Conservation (phyloP, 2,329 filamentous ascomycete species). For the Amauroascus niger region DNA sequence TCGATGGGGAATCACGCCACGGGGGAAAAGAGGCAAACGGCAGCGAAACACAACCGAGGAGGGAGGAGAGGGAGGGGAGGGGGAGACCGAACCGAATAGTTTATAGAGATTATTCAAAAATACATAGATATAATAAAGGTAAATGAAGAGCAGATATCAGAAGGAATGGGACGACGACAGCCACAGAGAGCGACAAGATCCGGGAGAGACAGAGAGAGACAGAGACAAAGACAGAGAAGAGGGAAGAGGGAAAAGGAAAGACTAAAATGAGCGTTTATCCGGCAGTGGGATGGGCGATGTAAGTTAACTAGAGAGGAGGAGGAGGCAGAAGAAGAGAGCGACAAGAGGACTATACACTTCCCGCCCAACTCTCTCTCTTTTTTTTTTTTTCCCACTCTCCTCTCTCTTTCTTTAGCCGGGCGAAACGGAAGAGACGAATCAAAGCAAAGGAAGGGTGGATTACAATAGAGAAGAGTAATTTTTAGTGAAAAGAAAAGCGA, state of each 20-base stretch:
- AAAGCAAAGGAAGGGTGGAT: constrained; percentile 7
- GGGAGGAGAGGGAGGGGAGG: too few relatives aligned
- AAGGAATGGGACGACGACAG: constrained; percentile 13
- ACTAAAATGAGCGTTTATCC: constrained; percentile 11
- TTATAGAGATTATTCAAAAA: not conserved
- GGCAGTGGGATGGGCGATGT: not conserved
- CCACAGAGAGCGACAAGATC: constrained; percentile 18
- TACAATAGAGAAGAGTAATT: constrained; percentile 1
- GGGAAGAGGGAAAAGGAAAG: constrained; percentile 28
- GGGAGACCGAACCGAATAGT: too few relatives aligned
- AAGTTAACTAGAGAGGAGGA: constrained; percentile 1
- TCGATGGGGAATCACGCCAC: constrained; percentile 6
- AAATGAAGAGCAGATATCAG: constrained; percentile 1
- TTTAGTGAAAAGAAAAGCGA: not conserved
- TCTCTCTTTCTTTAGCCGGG: not conserved
- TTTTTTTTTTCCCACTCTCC: too few relatives aligned
- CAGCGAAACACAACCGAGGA: not conserved
- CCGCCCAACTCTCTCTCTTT: constrained; percentile 10
- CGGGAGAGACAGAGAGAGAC: too few relatives aligned
- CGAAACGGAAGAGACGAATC: constrained; percentile 6
- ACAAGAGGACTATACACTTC: not conserved
- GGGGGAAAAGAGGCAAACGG: constrained; percentile 4
- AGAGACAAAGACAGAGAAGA: too few relatives aligned
- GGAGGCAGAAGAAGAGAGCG: constrained; percentile 10
- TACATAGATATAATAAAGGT: not conserved